A percentile compares a stretch with the other conserved stretches of the same genome.
Evolutionary conservation across 768 basidiomycete species (phyloP).

Genomic region (Russula dissimulans): DNA sequence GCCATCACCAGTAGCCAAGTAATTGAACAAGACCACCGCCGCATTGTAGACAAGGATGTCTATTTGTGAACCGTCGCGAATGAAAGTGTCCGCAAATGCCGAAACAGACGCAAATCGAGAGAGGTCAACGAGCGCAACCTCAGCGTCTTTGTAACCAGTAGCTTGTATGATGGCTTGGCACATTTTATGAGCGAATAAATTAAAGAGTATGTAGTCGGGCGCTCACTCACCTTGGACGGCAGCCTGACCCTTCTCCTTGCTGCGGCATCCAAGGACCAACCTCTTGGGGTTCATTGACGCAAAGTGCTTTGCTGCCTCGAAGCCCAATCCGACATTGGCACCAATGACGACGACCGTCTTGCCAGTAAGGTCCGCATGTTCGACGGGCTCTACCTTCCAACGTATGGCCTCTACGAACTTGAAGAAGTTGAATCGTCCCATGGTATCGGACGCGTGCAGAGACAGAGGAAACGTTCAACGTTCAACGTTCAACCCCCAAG

Average conservation of each 20-base stretch:
- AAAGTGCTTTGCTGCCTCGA: constrained; percentile 16
- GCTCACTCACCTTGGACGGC: constrained; percentile 7
- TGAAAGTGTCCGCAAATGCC: constrained; percentile 21
- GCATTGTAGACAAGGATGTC: constrained; percentile 27
- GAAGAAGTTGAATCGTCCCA: constrained; percentile 5
- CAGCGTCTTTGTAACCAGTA: constrained; percentile 7
- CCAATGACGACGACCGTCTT: constrained; percentile 19
- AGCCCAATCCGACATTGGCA: constrained; percentile 18
- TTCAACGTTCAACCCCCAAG: too few relatives aligned
- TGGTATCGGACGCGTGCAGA: background rate
- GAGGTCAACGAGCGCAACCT: constrained; percentile 23
- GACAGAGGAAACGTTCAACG: too few relatives aligned
- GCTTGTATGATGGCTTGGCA: constrained; percentile 14
- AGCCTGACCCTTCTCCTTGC: constrained; percentile 6
- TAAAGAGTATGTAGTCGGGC: background rate
- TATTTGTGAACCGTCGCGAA: constrained; percentile 21
- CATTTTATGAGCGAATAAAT: background rate
- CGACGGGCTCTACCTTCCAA: constrained; percentile 2
- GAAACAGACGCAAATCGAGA: constrained; percentile 22
- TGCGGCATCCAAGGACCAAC: constrained; percentile 16
- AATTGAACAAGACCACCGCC: constrained; percentile 18
- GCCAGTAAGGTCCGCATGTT: constrained; percentile 10
- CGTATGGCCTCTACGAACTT: constrained; percentile 4
- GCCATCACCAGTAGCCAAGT: constrained; percentile 24
- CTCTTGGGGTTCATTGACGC: constrained; percentile 15